Conservation (phyloP, 257 asterid genomes). For the Verbascum thapsus region DNA sequence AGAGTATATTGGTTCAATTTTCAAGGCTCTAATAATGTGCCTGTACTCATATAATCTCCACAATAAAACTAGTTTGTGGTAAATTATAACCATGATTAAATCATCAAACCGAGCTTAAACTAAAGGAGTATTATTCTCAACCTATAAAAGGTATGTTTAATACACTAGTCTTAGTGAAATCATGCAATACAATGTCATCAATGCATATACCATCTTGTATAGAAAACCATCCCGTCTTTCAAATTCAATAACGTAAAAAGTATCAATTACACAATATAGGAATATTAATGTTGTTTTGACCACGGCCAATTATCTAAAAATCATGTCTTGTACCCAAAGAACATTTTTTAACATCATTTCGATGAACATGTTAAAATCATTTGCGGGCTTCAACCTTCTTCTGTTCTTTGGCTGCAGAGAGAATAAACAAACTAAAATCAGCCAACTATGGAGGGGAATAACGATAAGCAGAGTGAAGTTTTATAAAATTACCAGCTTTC, state of each 20-base stretch:
- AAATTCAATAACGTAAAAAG: background rate
- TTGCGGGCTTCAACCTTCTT: slow-evolving; percentile 74
- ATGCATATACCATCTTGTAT: background rate
- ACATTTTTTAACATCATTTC: slow-evolving; percentile 12
- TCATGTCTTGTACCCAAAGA: background rate
- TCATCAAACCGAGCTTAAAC: no score
- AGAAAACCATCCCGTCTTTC: background rate
- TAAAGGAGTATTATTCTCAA: no score
- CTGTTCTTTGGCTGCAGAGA: slow-evolving; percentile 65
- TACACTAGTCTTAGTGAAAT: background rate
- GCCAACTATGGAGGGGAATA: background rate
- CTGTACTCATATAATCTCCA: no score
- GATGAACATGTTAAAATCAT: slow-evolving; percentile 32
- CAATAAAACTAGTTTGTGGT: no score
- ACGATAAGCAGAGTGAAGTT: background rate
- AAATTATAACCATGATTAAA: no score
- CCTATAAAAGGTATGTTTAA: no score
- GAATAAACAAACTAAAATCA: background rate
- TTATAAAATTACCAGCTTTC: slow-evolving; percentile 52
- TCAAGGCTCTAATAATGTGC: no score
- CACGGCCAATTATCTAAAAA: background rate
- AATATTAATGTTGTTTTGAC: background rate
- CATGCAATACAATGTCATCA: background rate
- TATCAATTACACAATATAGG: no score
- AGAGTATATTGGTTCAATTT: no score